These are phyloP conservation scores for Oenanthe sinensis DNA, from an alignment of 129 eudicot genomes.

Conservation along the genomic window DNA sequence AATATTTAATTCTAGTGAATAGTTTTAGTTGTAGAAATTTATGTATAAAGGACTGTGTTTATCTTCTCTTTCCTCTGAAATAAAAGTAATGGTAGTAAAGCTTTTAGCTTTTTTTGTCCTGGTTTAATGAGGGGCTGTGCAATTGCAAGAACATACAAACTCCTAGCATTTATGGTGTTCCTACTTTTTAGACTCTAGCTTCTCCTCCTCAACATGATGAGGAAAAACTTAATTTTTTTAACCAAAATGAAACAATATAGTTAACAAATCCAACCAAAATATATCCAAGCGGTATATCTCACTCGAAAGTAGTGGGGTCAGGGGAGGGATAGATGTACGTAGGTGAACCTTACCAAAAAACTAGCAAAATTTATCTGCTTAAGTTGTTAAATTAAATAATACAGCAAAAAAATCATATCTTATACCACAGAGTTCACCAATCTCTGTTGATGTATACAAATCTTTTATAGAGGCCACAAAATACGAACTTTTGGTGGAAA, in stretches of 20 bases:
- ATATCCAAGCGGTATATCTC: no score
- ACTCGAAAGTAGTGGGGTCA: not conserved
- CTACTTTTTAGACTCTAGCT: constrained; percentile 18
- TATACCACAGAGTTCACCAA: not conserved
- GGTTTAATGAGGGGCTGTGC: constrained; percentile 12
- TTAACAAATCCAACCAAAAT: not conserved
- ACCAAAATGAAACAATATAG: not conserved
- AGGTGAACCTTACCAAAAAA: no score
- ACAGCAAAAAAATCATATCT: not conserved
- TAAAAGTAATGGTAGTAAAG: constrained; percentile 69
- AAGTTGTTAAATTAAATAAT: not conserved
- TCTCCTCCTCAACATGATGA: not conserved
- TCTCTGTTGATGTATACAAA: not conserved
- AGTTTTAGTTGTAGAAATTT: constrained; percentile 18
- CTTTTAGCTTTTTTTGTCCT: constrained; percentile 41
- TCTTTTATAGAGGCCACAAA: not conserved
- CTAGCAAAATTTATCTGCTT: not conserved
- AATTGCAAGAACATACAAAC: not conserved
- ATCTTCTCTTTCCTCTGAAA: constrained; percentile 21
- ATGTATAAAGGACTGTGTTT: constrained; percentile 11
- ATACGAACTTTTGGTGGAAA: not conserved
- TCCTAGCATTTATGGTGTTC: constrained; percentile 16
- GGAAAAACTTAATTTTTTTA: not conserved
- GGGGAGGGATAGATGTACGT: not conserved
- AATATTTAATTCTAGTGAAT: constrained; percentile 28